A percentile compares a stretch with the other conserved stretches of the same genome.
phyloP scores from a whole-genome alignment of 805 yeast genomes.

The Yamadazyma akitaensis region DNA sequence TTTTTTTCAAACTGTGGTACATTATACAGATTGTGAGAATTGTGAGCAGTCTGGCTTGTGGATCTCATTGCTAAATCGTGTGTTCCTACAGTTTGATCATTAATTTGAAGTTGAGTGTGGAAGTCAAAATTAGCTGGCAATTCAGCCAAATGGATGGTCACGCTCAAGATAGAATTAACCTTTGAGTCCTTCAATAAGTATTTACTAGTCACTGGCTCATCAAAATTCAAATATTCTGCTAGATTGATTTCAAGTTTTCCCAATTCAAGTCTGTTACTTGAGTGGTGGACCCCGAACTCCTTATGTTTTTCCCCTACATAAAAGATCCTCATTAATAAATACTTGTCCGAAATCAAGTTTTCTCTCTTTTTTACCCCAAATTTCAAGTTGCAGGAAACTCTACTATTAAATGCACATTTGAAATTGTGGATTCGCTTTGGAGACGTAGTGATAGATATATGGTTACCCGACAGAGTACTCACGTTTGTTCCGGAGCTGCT shows the following conservation, averaged over 20 bases:
- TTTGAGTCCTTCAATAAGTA: slow-evolving; percentile 76
- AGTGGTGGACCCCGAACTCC: slow-evolving; percentile 8
- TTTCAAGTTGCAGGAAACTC: slow-evolving; percentile 33
- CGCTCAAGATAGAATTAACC: slow-evolving; percentile 72
- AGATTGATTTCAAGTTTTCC: slow-evolving; percentile 70
- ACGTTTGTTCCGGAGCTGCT: slow-evolving; percentile 1
- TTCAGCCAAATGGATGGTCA: slow-evolving; percentile 53
- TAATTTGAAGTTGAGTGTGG: slow-evolving; percentile 39
- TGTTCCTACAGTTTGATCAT: slow-evolving; percentile 20
- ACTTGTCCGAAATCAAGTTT: slow-evolving; percentile 41
- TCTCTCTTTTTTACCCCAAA: slow-evolving; percentile 39
- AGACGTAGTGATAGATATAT: slow-evolving; percentile 29
- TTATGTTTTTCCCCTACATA: slow-evolving; percentile 30
- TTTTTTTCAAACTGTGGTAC: slow-evolving; percentile 40
- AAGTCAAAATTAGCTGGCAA: slow-evolving; percentile 37
- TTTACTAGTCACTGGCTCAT: slow-evolving; percentile 51
- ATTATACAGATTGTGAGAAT: slow-evolving; percentile 24
- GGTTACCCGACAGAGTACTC: slow-evolving; percentile 14
- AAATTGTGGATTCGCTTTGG: slow-evolving; percentile 34
- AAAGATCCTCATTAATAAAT: slow-evolving; percentile 34
- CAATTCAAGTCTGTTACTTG: slow-evolving; percentile 25
- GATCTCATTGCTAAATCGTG: slow-evolving; percentile 4
- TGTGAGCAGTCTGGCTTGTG: background rate
- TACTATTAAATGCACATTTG: slow-evolving; percentile 37
- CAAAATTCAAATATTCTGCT: slow-evolving; percentile 63